Conservation (phyloP, 23 red algal species). For the Gracilaria vermiculophylla region DNA sequence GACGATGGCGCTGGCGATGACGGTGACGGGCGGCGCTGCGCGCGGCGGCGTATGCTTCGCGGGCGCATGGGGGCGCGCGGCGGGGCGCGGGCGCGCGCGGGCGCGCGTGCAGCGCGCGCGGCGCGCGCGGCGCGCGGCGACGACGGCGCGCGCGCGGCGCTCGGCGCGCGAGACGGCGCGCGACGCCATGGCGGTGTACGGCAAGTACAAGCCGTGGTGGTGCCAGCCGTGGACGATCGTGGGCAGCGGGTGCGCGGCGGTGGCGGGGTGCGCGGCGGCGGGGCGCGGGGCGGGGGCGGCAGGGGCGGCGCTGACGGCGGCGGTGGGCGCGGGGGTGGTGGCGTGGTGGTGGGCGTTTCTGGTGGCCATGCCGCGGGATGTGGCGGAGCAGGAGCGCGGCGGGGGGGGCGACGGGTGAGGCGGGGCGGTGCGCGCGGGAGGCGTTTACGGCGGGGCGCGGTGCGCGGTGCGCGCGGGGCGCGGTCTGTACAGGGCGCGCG, state of each 20-base stretch:
- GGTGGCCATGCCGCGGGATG: conserved; percentile 26
- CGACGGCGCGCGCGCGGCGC: not conserved
- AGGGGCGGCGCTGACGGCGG: not conserved
- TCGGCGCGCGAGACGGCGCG: not conserved
- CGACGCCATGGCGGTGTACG: conserved; percentile 60
- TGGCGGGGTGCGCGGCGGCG: not conserved
- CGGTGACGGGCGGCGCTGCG: too few relatives aligned
- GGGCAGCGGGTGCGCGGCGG: not conserved
- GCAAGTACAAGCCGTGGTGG: conserved; percentile 59
- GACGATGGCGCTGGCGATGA: too few relatives aligned
- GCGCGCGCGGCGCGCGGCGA: not conserved
- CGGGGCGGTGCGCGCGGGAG: not conserved
- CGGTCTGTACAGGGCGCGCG: too few relatives aligned
- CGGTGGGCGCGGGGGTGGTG: not conserved
- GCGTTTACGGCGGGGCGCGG: too few relatives aligned
- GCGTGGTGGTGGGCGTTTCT: conserved; percentile 69
- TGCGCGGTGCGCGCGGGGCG: not conserved
- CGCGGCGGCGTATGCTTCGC: too few relatives aligned
- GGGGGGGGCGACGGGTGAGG: not conserved
- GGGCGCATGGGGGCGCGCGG: too few relatives aligned
- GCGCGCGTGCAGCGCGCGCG: not conserved
- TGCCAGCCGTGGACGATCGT: conserved; percentile 84
- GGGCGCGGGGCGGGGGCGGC: conserved; percentile 7
- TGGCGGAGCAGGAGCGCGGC: not conserved
- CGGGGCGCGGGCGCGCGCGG: not conserved